A percentile compares a stretch with the other conserved stretches of the same genome.
phyloP scores from a whole-genome alignment of 129 eudicot species.

The Ambrosia artemisiifolia region DNA sequence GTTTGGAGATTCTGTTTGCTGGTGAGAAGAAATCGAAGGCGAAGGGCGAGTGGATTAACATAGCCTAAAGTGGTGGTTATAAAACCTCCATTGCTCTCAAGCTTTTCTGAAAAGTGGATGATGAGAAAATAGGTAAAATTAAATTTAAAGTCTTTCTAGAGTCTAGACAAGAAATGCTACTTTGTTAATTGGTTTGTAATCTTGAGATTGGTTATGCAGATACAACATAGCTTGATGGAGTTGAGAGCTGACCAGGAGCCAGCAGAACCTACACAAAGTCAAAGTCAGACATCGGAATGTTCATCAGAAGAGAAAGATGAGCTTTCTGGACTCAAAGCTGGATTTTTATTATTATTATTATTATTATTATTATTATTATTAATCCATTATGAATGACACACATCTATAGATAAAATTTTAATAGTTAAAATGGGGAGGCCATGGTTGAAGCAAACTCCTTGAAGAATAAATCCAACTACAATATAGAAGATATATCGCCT shows the following conservation, averaged over 20 bases:
- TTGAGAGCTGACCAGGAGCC: conserved; percentile 61
- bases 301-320: conserved; percentile 80
- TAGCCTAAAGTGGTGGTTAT: too few species aligned
- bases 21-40: conserved; percentile 56
- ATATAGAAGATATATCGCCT: too few species aligned
- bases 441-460: not conserved
- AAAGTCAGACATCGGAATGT: conserved; percentile 46
- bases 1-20: conserved; percentile 29
- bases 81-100: too few species aligned
- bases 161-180: not conserved
- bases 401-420: not conserved
- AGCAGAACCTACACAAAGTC: conserved; percentile 50
- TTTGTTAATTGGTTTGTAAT: conserved; percentile 12
- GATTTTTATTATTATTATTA: too few species aligned
- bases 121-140: not conserved
- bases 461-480: not conserved
- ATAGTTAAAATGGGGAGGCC: not conserved
- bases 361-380: not conserved
- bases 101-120: not conserved
- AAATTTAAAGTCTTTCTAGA: not conserved
- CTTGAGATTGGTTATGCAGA: conserved; percentile 40
- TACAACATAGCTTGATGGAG: conserved; percentile 68
- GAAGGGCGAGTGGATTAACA: too few species aligned
- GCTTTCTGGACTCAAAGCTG: conserved; percentile 91
- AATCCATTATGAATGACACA: not conserved